Percentiles rank a stretch among this genome's conserved stretches.
phyloP scores from a whole-genome alignment of 208 protist species.

The Jaenimonas drosophilae region DNA sequence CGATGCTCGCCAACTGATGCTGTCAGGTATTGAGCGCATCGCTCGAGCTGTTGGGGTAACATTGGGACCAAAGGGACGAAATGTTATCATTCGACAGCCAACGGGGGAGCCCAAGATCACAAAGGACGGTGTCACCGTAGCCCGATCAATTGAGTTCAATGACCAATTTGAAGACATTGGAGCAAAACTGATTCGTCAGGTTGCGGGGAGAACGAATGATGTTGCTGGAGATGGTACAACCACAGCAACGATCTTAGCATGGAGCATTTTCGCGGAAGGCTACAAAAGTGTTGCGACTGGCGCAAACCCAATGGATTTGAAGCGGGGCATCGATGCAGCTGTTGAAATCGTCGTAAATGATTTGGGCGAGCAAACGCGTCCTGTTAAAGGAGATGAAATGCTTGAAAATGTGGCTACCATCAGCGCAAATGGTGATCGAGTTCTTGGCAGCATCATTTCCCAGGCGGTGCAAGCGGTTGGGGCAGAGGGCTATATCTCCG shows the following conservation, averaged over 20 bases:
- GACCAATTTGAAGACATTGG: conserved; percentile 98
- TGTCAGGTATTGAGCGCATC: conserved; percentile 95
- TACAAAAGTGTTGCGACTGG: conserved; percentile 98
- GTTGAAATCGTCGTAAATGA: conserved; percentile 84
- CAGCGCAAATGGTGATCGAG: conserved; percentile 98
- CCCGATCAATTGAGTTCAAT: conserved; percentile 98
- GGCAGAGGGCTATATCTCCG: conserved; percentile 98
- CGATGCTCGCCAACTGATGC: conserved; percentile 91
- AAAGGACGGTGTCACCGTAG: conserved; percentile 99
- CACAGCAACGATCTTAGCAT: conserved; percentile 98
- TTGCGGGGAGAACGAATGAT: conserved; percentile 98
- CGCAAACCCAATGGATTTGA: conserved; percentile 99
- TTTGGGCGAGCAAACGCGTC: conserved; percentile 90
- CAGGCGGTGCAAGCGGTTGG: conserved; percentile 98
- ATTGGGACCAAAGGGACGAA: conserved; percentile 98
- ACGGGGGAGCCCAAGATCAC: conserved; percentile 99
- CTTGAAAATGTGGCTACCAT: conserved; percentile 98
- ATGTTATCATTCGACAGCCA: conserved; percentile 97
- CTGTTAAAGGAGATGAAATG: conserved; percentile 90
- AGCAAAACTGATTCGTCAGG: conserved; percentile 93
- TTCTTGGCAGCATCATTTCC: conserved; percentile 97
- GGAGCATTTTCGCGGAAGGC: conserved; percentile 97
- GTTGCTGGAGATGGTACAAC: conserved; percentile 98
- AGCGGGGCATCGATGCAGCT: conserved; percentile 97
- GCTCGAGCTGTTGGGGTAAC: conserved; percentile 96